A percentile compares a stretch with the other conserved stretches of the same genome.
These are phyloP conservation scores for Macrolepiota albuminosa DNA, from an alignment of 768 basidiomycete genomes.

Conservation along the genomic window DNA sequence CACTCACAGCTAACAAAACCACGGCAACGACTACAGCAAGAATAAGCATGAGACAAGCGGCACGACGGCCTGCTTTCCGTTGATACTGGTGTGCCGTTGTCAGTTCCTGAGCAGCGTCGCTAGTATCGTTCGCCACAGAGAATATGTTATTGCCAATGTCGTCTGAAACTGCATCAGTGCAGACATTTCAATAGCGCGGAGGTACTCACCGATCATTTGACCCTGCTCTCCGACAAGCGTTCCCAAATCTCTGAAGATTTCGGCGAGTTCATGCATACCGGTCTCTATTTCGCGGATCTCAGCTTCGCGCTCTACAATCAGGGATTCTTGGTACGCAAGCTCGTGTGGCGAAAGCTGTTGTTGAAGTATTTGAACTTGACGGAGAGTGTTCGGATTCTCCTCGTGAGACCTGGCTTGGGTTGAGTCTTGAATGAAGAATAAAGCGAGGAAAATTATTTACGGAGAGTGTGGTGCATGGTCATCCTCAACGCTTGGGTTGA, in stretches of 20 bases:
- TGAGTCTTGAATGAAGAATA: slow-evolving; percentile 1
- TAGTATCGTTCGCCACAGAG: slow-evolving; percentile 78
- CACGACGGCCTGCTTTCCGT: slow-evolving; percentile 86
- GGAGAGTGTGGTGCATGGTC: slow-evolving; percentile 34
- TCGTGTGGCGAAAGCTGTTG: slow-evolving; percentile 83
- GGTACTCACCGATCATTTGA: slow-evolving; percentile 80
- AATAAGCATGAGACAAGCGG: slow-evolving; percentile 86
- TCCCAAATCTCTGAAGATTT: slow-evolving; percentile 95
- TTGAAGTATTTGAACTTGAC: slow-evolving; percentile 68
- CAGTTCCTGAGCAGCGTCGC: slow-evolving; percentile 81
- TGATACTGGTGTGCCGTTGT: slow-evolving; percentile 90
- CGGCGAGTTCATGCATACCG: slow-evolving; percentile 92
- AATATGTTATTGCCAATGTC: slow-evolving; percentile 94
- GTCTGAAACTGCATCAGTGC: slow-evolving; percentile 41
- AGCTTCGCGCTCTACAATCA: slow-evolving; percentile 89
- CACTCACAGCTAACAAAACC: slow-evolving; percentile 87
- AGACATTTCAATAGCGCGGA: neutral
- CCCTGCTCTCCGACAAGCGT: slow-evolving; percentile 95
- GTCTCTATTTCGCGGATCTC: slow-evolving; percentile 97
- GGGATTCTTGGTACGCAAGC: slow-evolving; percentile 91
- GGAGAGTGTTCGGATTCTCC: slow-evolving; percentile 48
- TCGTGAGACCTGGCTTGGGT: slow-evolving; percentile 25
- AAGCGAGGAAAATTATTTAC: slow-evolving; percentile 16
- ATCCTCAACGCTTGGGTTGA: slow-evolving; percentile 56
- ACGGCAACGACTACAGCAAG: slow-evolving; percentile 82